Evolutionary conservation across 495 filamentous ascomycete species (phyloP).

Genomic region (Xylaria grammica): DNA sequence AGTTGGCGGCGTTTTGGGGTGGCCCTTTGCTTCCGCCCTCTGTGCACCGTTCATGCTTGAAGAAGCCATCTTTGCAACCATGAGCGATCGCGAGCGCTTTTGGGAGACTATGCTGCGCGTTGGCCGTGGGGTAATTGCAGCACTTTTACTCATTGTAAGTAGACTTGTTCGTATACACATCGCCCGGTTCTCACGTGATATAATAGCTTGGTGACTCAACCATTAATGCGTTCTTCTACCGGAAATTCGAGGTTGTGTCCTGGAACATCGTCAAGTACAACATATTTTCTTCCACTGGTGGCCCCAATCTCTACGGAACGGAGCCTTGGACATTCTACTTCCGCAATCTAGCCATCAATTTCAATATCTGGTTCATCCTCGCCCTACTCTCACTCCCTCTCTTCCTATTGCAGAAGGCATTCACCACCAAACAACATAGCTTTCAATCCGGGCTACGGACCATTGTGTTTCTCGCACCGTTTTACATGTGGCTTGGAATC

Average conservation of each 20-base stretch:
- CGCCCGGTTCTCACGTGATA: constrained; percentile 27
- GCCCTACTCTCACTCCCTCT: constrained; percentile 75
- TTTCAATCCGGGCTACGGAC: constrained; percentile 65
- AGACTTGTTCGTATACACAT: background rate
- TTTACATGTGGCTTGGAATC: constrained; percentile 93
- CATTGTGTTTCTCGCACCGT: constrained; percentile 77
- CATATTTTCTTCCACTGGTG: constrained; percentile 78
- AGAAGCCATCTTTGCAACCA: constrained; percentile 66
- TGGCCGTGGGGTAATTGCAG: constrained; percentile 68
- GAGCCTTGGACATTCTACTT: constrained; percentile 98
- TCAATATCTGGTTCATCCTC: constrained; percentile 90
- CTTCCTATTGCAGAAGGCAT: constrained; percentile 54
- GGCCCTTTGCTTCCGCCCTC: constrained; percentile 90
- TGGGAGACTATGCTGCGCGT: constrained; percentile 62
- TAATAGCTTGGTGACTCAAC: constrained; percentile 53
- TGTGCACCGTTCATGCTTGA: constrained; percentile 82
- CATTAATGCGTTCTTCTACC: constrained; percentile 83
- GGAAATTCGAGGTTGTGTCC: constrained; percentile 74
- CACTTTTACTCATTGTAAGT: constrained; percentile 73
- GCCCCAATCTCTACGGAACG: constrained; percentile 93
- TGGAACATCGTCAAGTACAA: constrained; percentile 97
- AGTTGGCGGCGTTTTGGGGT: constrained; percentile 85
- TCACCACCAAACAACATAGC: constrained; percentile 47
- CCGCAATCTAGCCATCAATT: constrained; percentile 89
- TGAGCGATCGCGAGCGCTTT: constrained; percentile 62